Evolutionary conservation across 805 yeast genomes (phyloP), one percentile per base, ranked within the genome.

Genomic region (Candida arabinofermentans): DNA sequence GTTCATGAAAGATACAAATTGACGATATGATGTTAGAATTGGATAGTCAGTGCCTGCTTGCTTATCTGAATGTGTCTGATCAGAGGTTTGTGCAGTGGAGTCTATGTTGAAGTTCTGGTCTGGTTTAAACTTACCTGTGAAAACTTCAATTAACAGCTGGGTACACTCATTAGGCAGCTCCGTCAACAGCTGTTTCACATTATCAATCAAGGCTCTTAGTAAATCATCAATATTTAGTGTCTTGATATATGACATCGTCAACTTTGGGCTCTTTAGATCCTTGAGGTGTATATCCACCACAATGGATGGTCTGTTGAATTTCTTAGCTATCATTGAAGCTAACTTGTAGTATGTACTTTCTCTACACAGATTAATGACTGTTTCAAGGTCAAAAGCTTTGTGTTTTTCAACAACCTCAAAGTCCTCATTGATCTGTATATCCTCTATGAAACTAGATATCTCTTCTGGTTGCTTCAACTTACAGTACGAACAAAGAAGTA

Each of bases 41-140:
- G 75, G 72, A 48, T 78, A 77, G 10, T 34, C 44, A 8, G 33
- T 21, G 27, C 38, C 37, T 9, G 38, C 36, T 14, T 30, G 31
- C 10, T 41, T 45, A 13, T 30, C 24, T 14, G 27, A 35, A 24
- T 34, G 34, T 8, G 37, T 14, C 9, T 37, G 23, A 10, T 42
- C 49, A 17, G 54, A 53, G 8, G 42, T 47, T 8, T 38, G 30
- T 10, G 48, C 38, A 1, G 39, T 23, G 2, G 43, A 47, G 13
- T 54, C 54, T 4, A 46, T 40, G 27, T 51, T 55, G 29, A 50
- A 44, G 8, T 41, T 40, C 4, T 50, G 51, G 21, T 58, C 61
- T 3, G 88, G 83, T 23, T 64, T 67, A 58, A 83, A 91, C 41
- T 77, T 79, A 0, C 97, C 97, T 0, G 98, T 91, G 58, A 91